Percentiles rank a stretch among this genome's conserved stretches.
These are phyloP conservation scores for Gautieria morchelliformis DNA, from an alignment of 768 basidiomycete species.

Conservation along the genomic window DNA sequence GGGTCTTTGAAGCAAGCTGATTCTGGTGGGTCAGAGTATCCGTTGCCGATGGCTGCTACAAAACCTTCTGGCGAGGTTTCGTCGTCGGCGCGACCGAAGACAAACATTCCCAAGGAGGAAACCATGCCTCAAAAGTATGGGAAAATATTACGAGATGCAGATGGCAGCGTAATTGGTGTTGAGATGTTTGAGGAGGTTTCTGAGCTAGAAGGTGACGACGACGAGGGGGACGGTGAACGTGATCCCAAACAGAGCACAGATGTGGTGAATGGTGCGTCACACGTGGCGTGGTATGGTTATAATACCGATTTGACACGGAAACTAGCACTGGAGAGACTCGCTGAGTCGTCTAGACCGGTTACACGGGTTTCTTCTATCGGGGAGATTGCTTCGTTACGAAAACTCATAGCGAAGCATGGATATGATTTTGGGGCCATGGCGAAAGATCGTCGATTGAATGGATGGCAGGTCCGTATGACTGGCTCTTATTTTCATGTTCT, in stretches of 20 bases:
- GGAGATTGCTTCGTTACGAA: slow-evolving; percentile 56
- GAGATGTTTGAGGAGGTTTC: slow-evolving; percentile 46
- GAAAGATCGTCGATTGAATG: slow-evolving; percentile 67
- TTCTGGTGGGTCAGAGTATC: slow-evolving; percentile 55
- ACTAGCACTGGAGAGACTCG: slow-evolving; percentile 57
- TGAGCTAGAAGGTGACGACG: slow-evolving; percentile 25
- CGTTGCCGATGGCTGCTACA: not conserved
- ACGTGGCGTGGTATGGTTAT: not conserved
- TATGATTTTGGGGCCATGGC: slow-evolving; percentile 69
- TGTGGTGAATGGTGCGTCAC: slow-evolving; percentile 25
- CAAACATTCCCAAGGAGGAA: slow-evolving; percentile 15
- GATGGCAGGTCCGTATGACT: slow-evolving; percentile 40
- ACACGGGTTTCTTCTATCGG: slow-evolving; percentile 57
- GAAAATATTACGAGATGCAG: slow-evolving; percentile 69
- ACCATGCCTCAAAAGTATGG: slow-evolving; percentile 59
- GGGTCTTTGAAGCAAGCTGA: slow-evolving; percentile 57
- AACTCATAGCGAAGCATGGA: slow-evolving; percentile 62
- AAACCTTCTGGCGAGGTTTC: slow-evolving; percentile 7
- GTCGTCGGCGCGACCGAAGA: slow-evolving; percentile 8
- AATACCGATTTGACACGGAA: slow-evolving; percentile 12
- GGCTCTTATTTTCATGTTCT: not conserved
- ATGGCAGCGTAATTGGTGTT: slow-evolving; percentile 65
- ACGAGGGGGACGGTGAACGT: slow-evolving; percentile 1
- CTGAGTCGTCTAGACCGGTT: slow-evolving; percentile 33
- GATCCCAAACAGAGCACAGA: slow-evolving; percentile 30